Conservation (phyloP, 108 stramenopile genomes). For the Cyclotella baltica region DNA sequence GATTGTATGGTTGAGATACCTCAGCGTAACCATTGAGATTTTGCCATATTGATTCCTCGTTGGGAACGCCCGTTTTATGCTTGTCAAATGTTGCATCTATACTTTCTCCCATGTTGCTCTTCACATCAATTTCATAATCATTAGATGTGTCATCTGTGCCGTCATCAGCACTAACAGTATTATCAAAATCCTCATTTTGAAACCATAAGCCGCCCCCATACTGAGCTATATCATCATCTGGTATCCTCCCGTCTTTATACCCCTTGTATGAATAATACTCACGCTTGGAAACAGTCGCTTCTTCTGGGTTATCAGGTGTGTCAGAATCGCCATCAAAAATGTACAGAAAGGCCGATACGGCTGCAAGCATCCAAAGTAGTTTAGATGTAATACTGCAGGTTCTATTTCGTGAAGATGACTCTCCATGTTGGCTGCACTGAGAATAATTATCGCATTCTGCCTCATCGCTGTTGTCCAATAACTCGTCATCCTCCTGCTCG, state of each 20-base stretch:
- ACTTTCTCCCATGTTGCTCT: neutral
- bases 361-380: constrained; percentile 4
- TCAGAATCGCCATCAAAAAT: constrained; percentile 25
- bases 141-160: neutral
- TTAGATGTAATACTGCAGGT: constrained; percentile 11
- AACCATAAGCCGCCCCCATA: constrained; percentile 21
- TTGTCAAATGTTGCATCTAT: neutral
- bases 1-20: constrained; percentile 30
- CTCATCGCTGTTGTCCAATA: constrained; percentile 13
- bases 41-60: constrained; percentile 41
- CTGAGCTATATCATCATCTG: constrained; percentile 37
- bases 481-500: constrained; percentile 19
- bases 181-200: neutral
- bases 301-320: neutral
- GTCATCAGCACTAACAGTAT: neutral
- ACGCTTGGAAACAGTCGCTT: constrained; percentile 17
- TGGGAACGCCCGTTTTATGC: constrained; percentile 34
- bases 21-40: constrained; percentile 45
- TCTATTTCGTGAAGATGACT: neutral
- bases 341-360: constrained; percentile 11
- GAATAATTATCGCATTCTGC: constrained; percentile 13
- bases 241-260: constrained; percentile 44
- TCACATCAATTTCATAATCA: constrained; percentile 4
- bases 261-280: constrained; percentile 35
- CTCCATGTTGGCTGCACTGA: neutral